Evolutionary conservation across 225 moss, liverwort and hornwort species (phyloP), one percentile per base, ranked within the genome.

Genomic region (Physcomitrium patens): DNA sequence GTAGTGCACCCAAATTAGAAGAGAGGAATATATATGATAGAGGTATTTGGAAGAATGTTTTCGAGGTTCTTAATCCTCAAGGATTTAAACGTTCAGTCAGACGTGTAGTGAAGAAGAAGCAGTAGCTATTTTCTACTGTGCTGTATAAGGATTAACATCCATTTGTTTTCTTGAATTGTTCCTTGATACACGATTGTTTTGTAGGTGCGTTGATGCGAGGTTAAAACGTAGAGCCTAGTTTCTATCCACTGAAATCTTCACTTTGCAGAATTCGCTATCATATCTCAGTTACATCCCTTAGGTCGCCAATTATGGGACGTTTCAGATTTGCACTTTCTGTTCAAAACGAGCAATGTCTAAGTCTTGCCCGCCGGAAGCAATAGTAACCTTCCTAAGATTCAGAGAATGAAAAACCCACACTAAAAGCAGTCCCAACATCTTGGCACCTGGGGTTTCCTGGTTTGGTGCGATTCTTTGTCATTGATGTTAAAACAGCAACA

Each of bases 21-120:
- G 88, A 82, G 70, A 72, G 80, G 23, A 96, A 96, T 8, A 60
- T 94, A 0, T 96, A 96, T 75, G 85, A 94, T 16, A 77, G 84
- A 84, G 96, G 96, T 22, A 0, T 79, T 58, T 80, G 84, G 83
- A 74, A 67, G 41, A 89, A 89, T 63, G 81, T 89, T 42, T 47
- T 73, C 3, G 88, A 89, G 73, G 86, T 86, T 55, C 66, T 89
- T 26, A 76, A 74, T 70, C 86, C 88, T 63, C 60, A 41, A 8
- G 77, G 76, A 44, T 73, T 79, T 63, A 81, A 71, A 65, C 84
- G 77, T 24, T 79, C 81, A n/a, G 67, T 47, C 47, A 73, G 79
- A 79, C 79, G 13, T 74, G 17, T 68, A 75, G 54, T 56, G 3
- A 74, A 70, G 76, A 87, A 87, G 70, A 71, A 79, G 51, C 79